A percentile compares a stretch with the other conserved stretches of the same genome.
phyloP scores from a whole-genome alignment of 164 flowering plant genomes.

The Houttuynia cordata region DNA sequence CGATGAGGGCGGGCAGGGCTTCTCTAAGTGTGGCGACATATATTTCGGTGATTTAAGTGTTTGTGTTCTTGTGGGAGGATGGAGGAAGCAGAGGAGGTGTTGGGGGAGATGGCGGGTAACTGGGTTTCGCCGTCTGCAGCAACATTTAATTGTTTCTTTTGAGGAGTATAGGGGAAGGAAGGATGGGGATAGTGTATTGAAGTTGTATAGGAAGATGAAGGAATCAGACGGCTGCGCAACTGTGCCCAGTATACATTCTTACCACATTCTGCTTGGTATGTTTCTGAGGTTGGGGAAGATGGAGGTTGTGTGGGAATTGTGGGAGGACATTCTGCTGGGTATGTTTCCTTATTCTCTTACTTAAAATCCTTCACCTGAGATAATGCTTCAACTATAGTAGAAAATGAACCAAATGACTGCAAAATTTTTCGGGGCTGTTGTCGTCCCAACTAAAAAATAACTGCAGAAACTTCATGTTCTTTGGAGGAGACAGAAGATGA shows the following conservation, averaged over 20 bases:
- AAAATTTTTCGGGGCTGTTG: no score
- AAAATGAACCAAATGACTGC: no score
- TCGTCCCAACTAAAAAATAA: no score
- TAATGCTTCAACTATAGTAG: no score
- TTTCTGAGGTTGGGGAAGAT: conserved; percentile 38
- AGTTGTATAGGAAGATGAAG: conserved; percentile 67
- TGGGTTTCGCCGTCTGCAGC: conserved; percentile 63
- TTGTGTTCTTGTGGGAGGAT: conserved; percentile 81
- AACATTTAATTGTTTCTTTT: conserved; percentile 85
- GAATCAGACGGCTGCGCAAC: conserved; percentile 23
- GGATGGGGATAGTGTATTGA: conserved; percentile 58
- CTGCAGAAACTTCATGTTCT: no score
- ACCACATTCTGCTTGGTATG: conserved; percentile 61
- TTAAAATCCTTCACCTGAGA: no score
- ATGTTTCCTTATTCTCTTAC: no score
- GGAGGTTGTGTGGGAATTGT: conserved; percentile 51
- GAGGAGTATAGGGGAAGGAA: conserved; percentile 81
- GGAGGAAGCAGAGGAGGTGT: conserved; percentile 62
- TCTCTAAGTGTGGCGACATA: conserved; percentile 61
- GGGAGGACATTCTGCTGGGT: conserved; percentile 91
- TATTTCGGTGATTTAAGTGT: conserved; percentile 83
- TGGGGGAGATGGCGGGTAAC: conserved; percentile 52
- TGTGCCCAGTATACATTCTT: conserved; percentile 44
- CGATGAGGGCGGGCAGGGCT: conserved; percentile 70
- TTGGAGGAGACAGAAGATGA: conserved; percentile 93